These are phyloP conservation scores for Ophiocordyceps camponoti-rufipedis DNA, from an alignment of 2,329 filamentous ascomycete species.

Conservation along the genomic window DNA sequence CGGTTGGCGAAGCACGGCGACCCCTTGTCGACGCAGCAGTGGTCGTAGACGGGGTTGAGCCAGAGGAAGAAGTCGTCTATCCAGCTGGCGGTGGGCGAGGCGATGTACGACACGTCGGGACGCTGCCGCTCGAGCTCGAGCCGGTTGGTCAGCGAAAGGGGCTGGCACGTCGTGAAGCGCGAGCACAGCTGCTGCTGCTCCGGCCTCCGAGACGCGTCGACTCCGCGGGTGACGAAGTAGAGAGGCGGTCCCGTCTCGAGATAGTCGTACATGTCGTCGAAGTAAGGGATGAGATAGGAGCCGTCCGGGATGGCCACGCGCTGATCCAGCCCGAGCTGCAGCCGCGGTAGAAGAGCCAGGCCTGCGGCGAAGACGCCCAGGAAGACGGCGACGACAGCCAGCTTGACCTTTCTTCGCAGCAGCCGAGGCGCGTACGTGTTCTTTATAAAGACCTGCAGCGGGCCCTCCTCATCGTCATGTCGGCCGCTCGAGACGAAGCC, in stretches of 20 bases:
- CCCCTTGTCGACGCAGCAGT: conserved; percentile 52
- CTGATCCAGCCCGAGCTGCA: conserved; percentile 82
- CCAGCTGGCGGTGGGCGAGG: conserved; percentile 83
- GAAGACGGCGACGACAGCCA: conserved; percentile 60
- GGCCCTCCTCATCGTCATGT: conserved; percentile 66
- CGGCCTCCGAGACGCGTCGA: conserved; percentile 57
- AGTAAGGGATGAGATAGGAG: conserved; percentile 90
- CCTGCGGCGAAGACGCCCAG: conserved; percentile 74
- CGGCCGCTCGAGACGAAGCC: conserved; percentile 35
- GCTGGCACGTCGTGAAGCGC: conserved; percentile 74
- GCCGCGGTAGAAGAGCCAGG: conserved; percentile 65
- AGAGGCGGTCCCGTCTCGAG: conserved; percentile 84
- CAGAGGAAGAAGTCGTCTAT: conserved; percentile 92
- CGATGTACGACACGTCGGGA: conserved; percentile 70
- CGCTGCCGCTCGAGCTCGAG: conserved; percentile 90
- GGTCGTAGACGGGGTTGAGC: conserved; percentile 69
- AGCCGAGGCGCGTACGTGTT: conserved; percentile 73
- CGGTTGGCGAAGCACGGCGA: conserved; percentile 64
- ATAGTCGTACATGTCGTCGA: conserved; percentile 89
- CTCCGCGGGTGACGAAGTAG: conserved; percentile 76
- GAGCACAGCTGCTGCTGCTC: conserved; percentile 81
- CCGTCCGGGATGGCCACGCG: conserved; percentile 84
- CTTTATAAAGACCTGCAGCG: conserved; percentile 73
- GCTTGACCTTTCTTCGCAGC: conserved; percentile 64
- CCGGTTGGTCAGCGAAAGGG: conserved; percentile 70